A percentile compares a stretch with the other conserved stretches of the same genome.
phyloP scores from a whole-genome alignment of 768 basidiomycete species.

The Boletus eberwhitei region DNA sequence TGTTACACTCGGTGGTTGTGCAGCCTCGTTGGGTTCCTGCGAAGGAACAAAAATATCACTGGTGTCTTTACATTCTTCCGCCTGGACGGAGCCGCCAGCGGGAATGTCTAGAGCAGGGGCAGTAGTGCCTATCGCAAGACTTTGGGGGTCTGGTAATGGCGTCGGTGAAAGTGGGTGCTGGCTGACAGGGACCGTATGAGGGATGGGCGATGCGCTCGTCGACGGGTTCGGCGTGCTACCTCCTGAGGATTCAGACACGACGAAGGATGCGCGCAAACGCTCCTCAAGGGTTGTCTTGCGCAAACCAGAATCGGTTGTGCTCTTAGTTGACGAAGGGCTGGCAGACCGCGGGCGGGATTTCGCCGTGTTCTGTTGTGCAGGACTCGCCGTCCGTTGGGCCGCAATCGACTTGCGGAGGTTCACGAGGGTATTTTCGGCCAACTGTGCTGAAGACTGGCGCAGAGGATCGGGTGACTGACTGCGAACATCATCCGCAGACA shows the following conservation, averaged over 20 bases:
- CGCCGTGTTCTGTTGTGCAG: slow-evolving; percentile 23
- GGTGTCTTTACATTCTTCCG: neutral
- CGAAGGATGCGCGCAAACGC: slow-evolving; percentile 63
- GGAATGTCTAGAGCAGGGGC: neutral
- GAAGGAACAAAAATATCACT: neutral
- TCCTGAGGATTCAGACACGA: slow-evolving; percentile 52
- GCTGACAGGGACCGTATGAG: slow-evolving; percentile 22
- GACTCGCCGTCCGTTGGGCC: slow-evolving; percentile 47
- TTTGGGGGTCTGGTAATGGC: slow-evolving; percentile 44
- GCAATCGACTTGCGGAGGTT: slow-evolving; percentile 64
- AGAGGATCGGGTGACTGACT: slow-evolving; percentile 37
- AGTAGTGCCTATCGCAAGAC: neutral
- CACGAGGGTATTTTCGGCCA: slow-evolving; percentile 58
- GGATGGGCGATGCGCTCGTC: slow-evolving; percentile 40
- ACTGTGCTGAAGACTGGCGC: slow-evolving; percentile 44
- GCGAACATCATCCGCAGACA: slow-evolving; percentile 28
- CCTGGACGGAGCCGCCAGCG: neutral
- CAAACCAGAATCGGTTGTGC: slow-evolving; percentile 19
- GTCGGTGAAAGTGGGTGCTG: slow-evolving; percentile 40
- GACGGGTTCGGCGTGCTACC: slow-evolving; percentile 41
- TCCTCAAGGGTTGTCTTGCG: slow-evolving; percentile 71
- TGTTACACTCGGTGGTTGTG: neutral
- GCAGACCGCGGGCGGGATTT: slow-evolving; percentile 21
- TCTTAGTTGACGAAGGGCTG: slow-evolving; percentile 22
- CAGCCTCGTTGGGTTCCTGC: neutral